Conservation (phyloP, 2,329 filamentous ascomycete species). For the Nectriaceae sp. region DNA sequence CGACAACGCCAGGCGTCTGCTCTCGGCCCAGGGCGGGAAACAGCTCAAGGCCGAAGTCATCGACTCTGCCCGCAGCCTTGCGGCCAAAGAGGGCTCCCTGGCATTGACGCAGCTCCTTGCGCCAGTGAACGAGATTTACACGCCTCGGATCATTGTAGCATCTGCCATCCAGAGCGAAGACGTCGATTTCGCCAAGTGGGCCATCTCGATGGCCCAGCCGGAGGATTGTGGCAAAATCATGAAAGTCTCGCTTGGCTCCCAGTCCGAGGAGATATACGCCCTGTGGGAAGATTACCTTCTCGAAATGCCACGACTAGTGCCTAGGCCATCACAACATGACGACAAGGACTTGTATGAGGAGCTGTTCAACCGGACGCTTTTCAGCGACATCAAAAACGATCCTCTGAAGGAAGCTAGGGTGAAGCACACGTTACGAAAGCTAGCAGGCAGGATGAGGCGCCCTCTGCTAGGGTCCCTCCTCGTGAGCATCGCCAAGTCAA, state of each 20-base stretch:
- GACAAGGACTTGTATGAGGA: not conserved
- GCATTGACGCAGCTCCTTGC: not conserved
- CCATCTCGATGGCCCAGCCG: not conserved
- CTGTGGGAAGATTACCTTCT: not conserved
- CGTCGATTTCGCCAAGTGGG: not conserved
- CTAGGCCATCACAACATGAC: not conserved
- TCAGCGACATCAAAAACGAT: not conserved
- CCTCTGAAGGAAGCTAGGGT: not conserved
- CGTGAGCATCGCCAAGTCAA: not conserved
- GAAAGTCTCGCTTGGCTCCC: not conserved
- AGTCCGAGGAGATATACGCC: not conserved
- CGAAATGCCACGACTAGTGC: not conserved
- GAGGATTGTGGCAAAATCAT: not conserved
- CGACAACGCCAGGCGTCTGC: not conserved
- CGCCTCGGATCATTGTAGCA: not conserved
- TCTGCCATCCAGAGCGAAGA: not conserved
- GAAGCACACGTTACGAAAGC: not conserved
- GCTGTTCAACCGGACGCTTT: not conserved
- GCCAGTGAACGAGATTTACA: not conserved
- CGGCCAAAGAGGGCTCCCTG: not conserved
- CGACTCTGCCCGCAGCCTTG: not conserved
- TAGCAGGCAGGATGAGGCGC: not conserved
- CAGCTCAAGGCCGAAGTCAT: not conserved
- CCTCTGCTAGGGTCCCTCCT: not conserved
- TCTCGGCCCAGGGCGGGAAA: not conserved